phyloP scores from a whole-genome alignment of 768 basidiomycete genomes.

The Trichaptum fuscoviolaceum region DNA sequence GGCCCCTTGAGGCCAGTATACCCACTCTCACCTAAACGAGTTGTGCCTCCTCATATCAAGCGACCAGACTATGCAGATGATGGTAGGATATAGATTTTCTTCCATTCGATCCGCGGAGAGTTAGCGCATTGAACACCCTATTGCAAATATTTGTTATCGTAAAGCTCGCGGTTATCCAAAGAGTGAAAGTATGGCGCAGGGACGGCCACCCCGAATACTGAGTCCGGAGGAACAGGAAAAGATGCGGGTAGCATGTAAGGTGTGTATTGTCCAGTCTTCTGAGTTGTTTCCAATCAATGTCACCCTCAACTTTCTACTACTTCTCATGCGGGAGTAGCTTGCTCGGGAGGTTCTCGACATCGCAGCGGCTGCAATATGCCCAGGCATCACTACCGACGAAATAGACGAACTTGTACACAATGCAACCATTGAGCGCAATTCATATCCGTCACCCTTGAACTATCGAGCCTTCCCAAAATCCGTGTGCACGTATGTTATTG shows the following conservation, averaged over 20 bases:
- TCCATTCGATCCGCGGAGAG: conserved; percentile 25
- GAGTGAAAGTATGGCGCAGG: conserved; percentile 50
- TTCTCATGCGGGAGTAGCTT: conserved; percentile 43
- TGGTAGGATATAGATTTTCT: conserved; percentile 40
- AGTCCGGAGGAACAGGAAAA: conserved; percentile 75
- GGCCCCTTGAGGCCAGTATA: conserved; percentile 79
- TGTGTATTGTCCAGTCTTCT: conserved; percentile 34
- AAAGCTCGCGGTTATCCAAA: conserved; percentile 6
- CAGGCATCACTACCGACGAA: conserved; percentile 96
- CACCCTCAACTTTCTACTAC: background rate
- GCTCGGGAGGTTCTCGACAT: conserved; percentile 90
- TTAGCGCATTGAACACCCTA: background rate
- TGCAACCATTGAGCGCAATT: conserved; percentile 81
- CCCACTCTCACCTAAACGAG: conserved; percentile 75
- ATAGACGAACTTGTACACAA: conserved; percentile 92
- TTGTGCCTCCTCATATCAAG: conserved; percentile 77
- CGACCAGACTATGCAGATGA: conserved; percentile 84
- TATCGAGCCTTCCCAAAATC: conserved; percentile 94
- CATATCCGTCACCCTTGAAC: conserved; percentile 92
- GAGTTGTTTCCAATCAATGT: background rate
- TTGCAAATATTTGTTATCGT: conserved; percentile 1
- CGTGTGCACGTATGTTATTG: conserved; percentile 77
- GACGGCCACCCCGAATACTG: conserved; percentile 62
- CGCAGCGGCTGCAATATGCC: conserved; percentile 76
- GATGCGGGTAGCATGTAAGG: conserved; percentile 83